A percentile compares a stretch with the other conserved stretches of the same genome.
These are phyloP conservation scores for Podila minutissima DNA, from an alignment of 192 early-diverging fungal genomes.

Conservation along the genomic window DNA sequence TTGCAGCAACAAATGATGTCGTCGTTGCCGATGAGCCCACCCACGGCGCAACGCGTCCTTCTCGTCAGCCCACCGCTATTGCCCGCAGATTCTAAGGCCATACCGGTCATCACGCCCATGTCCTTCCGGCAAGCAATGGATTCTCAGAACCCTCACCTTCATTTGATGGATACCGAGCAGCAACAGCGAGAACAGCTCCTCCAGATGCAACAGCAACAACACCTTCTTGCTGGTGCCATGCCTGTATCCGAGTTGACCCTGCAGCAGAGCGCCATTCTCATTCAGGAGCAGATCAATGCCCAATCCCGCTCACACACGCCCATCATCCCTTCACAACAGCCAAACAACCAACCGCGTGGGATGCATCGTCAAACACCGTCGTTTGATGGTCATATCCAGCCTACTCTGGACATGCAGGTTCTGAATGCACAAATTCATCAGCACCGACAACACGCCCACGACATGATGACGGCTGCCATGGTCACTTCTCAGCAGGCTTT, in stretches of 20 bases:
- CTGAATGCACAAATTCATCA: slow-evolving; percentile 42
- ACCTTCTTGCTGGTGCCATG: not conserved
- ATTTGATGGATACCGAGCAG: slow-evolving; percentile 18
- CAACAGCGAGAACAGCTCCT: slow-evolving; percentile 34
- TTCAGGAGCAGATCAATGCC: slow-evolving; percentile 41
- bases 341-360: slow-evolving; percentile 6
- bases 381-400: slow-evolving; percentile 29
- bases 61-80: slow-evolving; percentile 29
- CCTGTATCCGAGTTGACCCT: slow-evolving; percentile 10
- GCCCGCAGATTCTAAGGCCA: slow-evolving; percentile 9
- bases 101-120: slow-evolving; percentile 21
- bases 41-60: slow-evolving; percentile 22
- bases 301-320: slow-evolving; percentile 44
- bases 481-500: slow-evolving; percentile 30
- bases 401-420: slow-evolving; percentile 14
- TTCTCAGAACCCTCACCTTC: slow-evolving; percentile 18
- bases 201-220: slow-evolving; percentile 18
- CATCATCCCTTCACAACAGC: slow-evolving; percentile 36
- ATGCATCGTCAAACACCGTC: slow-evolving; percentile 33
- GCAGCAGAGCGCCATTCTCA: slow-evolving; percentile 29
- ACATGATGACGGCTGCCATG: slow-evolving; percentile 19
- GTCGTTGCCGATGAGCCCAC: slow-evolving; percentile 33
- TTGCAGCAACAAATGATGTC: slow-evolving; percentile 31
- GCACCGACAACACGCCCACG: slow-evolving; percentile 26
- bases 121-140: slow-evolving; percentile 20